Evolutionary conservation across 805 yeast species (phyloP).

Genomic region (Lipomyces yamadae): DNA sequence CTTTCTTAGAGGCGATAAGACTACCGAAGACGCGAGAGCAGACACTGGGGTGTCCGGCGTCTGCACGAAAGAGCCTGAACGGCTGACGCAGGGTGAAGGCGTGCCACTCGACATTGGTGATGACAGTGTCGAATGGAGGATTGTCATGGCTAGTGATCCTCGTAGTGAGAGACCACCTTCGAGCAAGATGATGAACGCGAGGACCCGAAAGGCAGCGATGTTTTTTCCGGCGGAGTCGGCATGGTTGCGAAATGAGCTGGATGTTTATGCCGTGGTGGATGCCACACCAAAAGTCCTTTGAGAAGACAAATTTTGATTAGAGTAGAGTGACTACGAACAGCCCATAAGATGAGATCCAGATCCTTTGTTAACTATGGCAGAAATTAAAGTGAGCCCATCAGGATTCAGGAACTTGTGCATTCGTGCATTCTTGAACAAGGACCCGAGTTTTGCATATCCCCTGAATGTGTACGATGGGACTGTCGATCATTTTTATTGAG

Average conservation of each 20-base stretch:
- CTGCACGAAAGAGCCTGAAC: neutral
- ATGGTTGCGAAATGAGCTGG: neutral
- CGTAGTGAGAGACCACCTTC: neutral
- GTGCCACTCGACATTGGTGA: slow-evolving; percentile 6
- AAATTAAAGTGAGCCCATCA: neutral
- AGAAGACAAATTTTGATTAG: neutral
- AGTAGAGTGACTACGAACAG: neutral
- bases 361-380: too few relatives aligned
- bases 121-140: neutral
- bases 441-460: too few relatives aligned
- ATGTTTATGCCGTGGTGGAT: neutral
- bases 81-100: slow-evolving; percentile 1
- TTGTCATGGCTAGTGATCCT: neutral
- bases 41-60: slow-evolving; percentile 5
- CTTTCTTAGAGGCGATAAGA: neutral
- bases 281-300: neutral
- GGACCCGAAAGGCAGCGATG: neutral
- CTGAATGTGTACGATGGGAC: too few relatives aligned
- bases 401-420: neutral
- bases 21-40: neutral
- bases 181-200: neutral
- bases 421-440: too few relatives aligned
- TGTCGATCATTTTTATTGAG: too few relatives aligned
- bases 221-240: neutral
- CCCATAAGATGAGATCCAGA: too few relatives aligned